A percentile compares a stretch with the other conserved stretches of the same genome.
phyloP scores from a whole-genome alignment of 2,329 filamentous ascomycete genomes.

The Helminthosporium solani region DNA sequence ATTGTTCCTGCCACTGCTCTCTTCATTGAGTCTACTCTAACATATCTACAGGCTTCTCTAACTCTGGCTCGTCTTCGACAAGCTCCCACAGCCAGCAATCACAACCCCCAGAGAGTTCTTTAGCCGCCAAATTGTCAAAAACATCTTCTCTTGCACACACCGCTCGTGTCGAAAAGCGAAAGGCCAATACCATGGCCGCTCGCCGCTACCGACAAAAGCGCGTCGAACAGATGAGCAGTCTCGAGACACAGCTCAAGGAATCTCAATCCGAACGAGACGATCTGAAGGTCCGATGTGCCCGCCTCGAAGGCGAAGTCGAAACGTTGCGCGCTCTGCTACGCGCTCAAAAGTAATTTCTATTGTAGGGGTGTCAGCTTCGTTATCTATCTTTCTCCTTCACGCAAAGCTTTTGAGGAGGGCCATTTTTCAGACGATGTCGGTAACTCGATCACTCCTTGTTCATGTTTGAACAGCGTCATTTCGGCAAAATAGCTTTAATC shows the following conservation, averaged over 20 bases:
- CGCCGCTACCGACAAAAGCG: constrained; percentile 71
- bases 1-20: neutral
- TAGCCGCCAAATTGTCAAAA: constrained; percentile 27
- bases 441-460: constrained; percentile 25
- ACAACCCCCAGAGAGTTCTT: constrained; percentile 28
- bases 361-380: constrained; percentile 10
- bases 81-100: constrained; percentile 25
- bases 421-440: constrained; percentile 36
- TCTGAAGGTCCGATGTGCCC: constrained; percentile 61
- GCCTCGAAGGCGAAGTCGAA: constrained; percentile 65
- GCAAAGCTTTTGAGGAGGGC: constrained; percentile 1
- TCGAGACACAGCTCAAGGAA: constrained; percentile 61
- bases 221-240: constrained; percentile 63
- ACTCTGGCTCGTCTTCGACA: constrained; percentile 29
- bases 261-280: constrained; percentile 64
- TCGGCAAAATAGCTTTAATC: constrained; percentile 36
- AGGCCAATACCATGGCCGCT: constrained; percentile 70
- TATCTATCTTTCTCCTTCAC: constrained; percentile 4
- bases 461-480: constrained; percentile 22
- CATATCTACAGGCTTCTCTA: constrained; percentile 21
- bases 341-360: constrained; percentile 34
- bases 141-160: constrained; percentile 21
- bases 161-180: constrained; percentile 55
- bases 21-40: constrained; percentile 10
- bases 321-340: constrained; percentile 57